Percentiles rank a stretch among this genome's conserved stretches.
These are phyloP conservation scores for Periconia digitata DNA, from an alignment of 2,329 filamentous ascomycete genomes.

Conservation along the genomic window DNA sequence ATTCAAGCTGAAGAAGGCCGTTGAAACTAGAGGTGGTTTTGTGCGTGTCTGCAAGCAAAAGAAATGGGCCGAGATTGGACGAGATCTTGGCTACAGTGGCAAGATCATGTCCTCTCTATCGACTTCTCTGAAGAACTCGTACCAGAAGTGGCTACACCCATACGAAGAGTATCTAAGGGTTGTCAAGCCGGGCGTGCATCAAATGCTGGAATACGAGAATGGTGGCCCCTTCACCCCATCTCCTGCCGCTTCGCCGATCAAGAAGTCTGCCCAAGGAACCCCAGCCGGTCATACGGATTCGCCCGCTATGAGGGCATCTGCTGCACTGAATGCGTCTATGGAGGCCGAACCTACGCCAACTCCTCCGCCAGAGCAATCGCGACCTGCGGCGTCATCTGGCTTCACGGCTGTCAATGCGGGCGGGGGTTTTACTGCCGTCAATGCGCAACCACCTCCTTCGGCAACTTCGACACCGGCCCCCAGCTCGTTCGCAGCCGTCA, in stretches of 20 bases:
- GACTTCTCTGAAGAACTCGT: slow-evolving; percentile 97
- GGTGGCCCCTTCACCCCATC: slow-evolving; percentile 84
- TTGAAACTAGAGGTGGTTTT: slow-evolving; percentile 91
- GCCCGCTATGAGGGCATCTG: slow-evolving; percentile 62
- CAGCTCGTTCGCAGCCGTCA: slow-evolving; percentile 60
- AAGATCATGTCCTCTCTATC: slow-evolving; percentile 99
- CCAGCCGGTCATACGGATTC: slow-evolving; percentile 63
- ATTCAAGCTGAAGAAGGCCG: slow-evolving; percentile 94
- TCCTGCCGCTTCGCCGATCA: slow-evolving; percentile 74
- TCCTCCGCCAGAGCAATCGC: slow-evolving; percentile 57
- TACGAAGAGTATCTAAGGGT: slow-evolving; percentile 93
- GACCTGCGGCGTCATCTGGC: slow-evolving; percentile 57
- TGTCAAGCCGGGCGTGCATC: slow-evolving; percentile 94
- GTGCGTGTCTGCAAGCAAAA: slow-evolving; percentile 96
- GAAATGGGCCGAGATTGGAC: slow-evolving; percentile 98
- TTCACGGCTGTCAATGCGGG: slow-evolving; percentile 73
- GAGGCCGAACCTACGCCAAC: slow-evolving; percentile 39
- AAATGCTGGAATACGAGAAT: slow-evolving; percentile 90
- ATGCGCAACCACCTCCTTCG: slow-evolving; percentile 45
- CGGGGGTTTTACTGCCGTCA: slow-evolving; percentile 66
- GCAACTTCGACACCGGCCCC: slow-evolving; percentile 16
- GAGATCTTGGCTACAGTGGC: slow-evolving; percentile 94
- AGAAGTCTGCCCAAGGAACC: slow-evolving; percentile 52
- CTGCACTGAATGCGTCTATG: slow-evolving; percentile 59
- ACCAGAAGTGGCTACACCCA: slow-evolving; percentile 92